Evolutionary conservation across 345 rosid species (phyloP), one percentile per base, ranked within the genome.

Genomic region (Eucalyptus marginata): DNA sequence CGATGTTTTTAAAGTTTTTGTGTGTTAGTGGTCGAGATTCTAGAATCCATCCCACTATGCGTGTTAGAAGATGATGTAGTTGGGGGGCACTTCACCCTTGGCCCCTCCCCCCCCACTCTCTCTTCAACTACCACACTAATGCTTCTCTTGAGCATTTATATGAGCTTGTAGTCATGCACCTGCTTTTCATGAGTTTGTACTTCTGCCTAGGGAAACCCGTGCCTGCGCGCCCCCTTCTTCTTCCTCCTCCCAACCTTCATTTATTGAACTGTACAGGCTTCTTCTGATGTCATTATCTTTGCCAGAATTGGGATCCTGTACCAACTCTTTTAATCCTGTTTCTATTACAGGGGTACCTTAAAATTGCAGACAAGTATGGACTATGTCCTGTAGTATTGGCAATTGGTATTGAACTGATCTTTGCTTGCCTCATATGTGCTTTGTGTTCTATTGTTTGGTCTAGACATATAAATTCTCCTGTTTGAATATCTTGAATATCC

Each of bases 351-450:
- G 94, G 89, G 56, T 94, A 95, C 88, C 91, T 92, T 33, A 89
- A 71, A 25, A 88, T 93, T 86, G 96, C 96, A 5, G 80, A 83
- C 80, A 90, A 91, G 80, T 89, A 93, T 81, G 90, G 93, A 43
- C 89, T 95, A 88, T 92, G 88, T 91, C 96, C 96, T 47, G 93
- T 93, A 66, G 89, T 91, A 66, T 94, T 95, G 88, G 93, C 96
- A 85, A 91, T 93, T 54, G 94, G 96, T 95, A 93, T 89, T 79
- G 20, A 54, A 29, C 81, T 88, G 33, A 79, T 81, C 64, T 46
- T 44, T 89, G 15, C 10, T 4, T 76, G 83, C 83, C 46, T 76
- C 46, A 2, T 36, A 20, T 20, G 83, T 22, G 7, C 46, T 36
- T 76, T 3, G 47, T 76, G 40, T 58, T 43, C 86, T 52, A 51